Base-by-base conservation (phyloP, 1,139 yeast genomes). In the Blastobotrys indianensis region DNA sequence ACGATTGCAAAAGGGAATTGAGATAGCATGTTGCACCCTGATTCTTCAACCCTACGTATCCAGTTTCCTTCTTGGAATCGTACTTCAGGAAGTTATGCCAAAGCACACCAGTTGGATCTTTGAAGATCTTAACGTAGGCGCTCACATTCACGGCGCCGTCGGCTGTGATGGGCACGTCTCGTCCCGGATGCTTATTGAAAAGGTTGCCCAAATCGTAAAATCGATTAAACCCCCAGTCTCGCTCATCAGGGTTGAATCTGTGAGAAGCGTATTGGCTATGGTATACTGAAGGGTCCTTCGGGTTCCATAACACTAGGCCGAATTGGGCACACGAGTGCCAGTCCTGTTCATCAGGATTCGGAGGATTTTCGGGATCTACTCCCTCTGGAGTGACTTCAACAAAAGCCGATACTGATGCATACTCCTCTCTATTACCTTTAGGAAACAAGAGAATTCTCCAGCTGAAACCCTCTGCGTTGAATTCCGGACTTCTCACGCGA, bases 1-100 rank as follows among this genome's bases (percentile, higher is more conserved):
- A 85, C 17, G 96, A 85, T 63, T 92, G 98, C 47, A 92, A 68
- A 49, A 92, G 72, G 1, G 97, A 90, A 63, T 92, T 92, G 61
- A 92, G 76, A 64, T 92, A 92, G 64, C 99, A 92, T 0, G 99
- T 92, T 3, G 98, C 99, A 51, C 98, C 98, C 67, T 92, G 99
- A 62, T 92, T 92, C 55, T 80, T 84, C 54, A 92, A 77, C 1
- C 99, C 99, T 7, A 90, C 95, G 62, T 74, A 88, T 0, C 97
- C 97, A 0, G 98, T 86, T 43, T 73, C 79, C 57, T 79, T 76
- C 61, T 88, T 88, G 2, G 97, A 88, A 66, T 92, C 90, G 66
- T 92, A 92, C 58, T 85, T 84, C 37, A 73, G 54, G 58, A 88
- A 85, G 60, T 83, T 84, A 62, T 87, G 94, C 95, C 97, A 92